These are phyloP conservation scores for Aspergillus felis DNA, from an alignment of 2,329 filamentous ascomycete genomes.

Conservation along the genomic window DNA sequence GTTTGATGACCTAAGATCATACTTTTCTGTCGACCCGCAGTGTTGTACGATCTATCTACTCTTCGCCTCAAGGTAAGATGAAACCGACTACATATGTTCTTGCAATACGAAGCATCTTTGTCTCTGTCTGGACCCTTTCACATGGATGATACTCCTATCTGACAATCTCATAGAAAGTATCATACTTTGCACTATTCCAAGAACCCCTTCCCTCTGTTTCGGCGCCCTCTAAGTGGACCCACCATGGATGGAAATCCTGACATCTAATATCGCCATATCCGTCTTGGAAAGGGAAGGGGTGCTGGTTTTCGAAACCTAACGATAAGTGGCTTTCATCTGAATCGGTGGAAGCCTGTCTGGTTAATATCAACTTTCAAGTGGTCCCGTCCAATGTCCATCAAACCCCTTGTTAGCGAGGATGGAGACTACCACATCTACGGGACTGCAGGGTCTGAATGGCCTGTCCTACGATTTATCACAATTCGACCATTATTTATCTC, in stretches of 20 bases:
- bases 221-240: slow-evolving; percentile 19
- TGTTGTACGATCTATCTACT: not conserved
- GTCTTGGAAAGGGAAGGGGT: slow-evolving; percentile 8
- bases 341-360: not conserved
- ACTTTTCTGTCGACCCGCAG: not conserved
- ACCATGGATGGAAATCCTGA: slow-evolving; percentile 21
- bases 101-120: not conserved
- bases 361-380: not conserved
- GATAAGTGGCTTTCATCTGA: not conserved
- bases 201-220: slow-evolving; percentile 8
- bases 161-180: slow-evolving; percentile 6
- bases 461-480: slow-evolving; percentile 3
- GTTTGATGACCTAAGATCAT: not conserved
- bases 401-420: slow-evolving; percentile 16
- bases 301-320: not conserved
- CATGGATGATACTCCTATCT: not conserved
- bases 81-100: not conserved
- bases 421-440: slow-evolving; percentile 21
- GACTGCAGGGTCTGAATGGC: slow-evolving; percentile 12
- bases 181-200: slow-evolving; percentile 11
- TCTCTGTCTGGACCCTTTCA: not conserved
- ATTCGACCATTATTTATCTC: slow-evolving; percentile 14
- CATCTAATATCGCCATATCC: slow-evolving; percentile 18
- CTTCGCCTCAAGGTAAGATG: not conserved
- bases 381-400: not conserved